Base-by-base conservation (phyloP, 1,139 yeast genomes). In the Yamadazyma kanchanaburiensis region DNA sequence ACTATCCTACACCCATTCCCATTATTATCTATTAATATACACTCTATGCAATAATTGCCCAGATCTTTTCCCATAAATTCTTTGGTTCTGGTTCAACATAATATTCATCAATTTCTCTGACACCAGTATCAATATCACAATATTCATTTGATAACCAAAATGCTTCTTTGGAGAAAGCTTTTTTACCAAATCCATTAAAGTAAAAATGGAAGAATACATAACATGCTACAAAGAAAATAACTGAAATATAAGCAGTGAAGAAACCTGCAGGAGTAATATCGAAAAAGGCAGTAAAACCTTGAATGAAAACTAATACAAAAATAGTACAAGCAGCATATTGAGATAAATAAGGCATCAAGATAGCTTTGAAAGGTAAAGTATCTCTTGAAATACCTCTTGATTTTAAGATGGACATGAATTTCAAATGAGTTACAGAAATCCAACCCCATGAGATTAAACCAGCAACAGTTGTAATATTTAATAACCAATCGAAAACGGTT, bases 401-500 rank as follows among this genome's bases (percentile, higher is more conserved):
- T 42, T 69, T 70, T 46, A 82, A 60, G 25, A 84, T 77, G 27
- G 61, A 55, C 79, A 80, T 79, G 53, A 81, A 82, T 50, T 86
- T 65, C 31, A 82, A 62, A 52, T 81, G 89, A 24, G 84, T 68
- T 31, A 71, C 55, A 6, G 80, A 69, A 38, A 82, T 81, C 56
- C 77, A 73, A 32, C 80, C 72, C 91, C 91, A 82, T 6, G 85
- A 72, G 42, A 81, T 77, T 45, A 81, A 67, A 30, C 89, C 89
- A 5, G 88, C 79, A 27, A 82, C 81, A 15, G 87, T 84, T 21
- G 87, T 74, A 43, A 89, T 79, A 58, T 85, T 86, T 44, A 87
- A 72, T 41, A 89, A 73, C 89, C 95, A 89, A 45, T 71, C 61
- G 63, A 88, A 89, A 7, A 88, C 96, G 11, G 71, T 64, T 19